Base-by-base conservation (phyloP, 805 yeast species). In the Cyberlindnera mrakii region DNA sequence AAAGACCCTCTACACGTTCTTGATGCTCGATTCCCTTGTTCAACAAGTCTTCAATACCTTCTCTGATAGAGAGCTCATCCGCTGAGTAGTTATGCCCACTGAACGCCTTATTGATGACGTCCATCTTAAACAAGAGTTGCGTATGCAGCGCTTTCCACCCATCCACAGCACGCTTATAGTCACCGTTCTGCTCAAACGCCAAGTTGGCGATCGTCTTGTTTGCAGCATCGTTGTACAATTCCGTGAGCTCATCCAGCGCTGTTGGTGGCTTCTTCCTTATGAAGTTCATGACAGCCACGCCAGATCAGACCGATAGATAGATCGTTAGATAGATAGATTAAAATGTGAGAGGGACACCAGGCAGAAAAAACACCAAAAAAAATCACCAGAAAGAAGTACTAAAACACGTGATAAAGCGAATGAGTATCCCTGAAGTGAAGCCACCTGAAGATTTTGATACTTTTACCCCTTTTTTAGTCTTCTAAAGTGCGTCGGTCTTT, bases 71-170 rank as follows among this genome's bases (percentile, higher is more conserved):
- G 4, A 64, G 42, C 48, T 76, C 82, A 45, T 76, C 80, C 4
- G 66, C 68, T 0, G 74, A 54, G 43, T 53, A 75, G 41, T 47
- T 43, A 41, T 53, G 47, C 51, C 62, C 47, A 27, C 57, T 56
- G 55, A 57, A 59, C 46, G 60, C 59, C 41, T 74, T 64, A 55
- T 82, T 72, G 51, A 83, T 51, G 42, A 59, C 46, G 17, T 80
- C 85, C 35, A 82, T 62, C 51, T 77, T 77, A 55, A 67, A 75
- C 38, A 77, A 67, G 3, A 80, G 68, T 38, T 75, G 72, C 2
- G 85, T 78, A 48, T 80, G 86, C n/a, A 85, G 62, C 2, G 79
- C 67, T 50, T 79, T 82, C 90, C 91, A 83, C 3, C 90, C 90
- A 46, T 74, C 76, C 17, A 82, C 62, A 3, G 89, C 84, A 15